Evolutionary conservation across 164 flowering plant genomes (phyloP).

Genomic region (Macadamia tetraphylla): DNA sequence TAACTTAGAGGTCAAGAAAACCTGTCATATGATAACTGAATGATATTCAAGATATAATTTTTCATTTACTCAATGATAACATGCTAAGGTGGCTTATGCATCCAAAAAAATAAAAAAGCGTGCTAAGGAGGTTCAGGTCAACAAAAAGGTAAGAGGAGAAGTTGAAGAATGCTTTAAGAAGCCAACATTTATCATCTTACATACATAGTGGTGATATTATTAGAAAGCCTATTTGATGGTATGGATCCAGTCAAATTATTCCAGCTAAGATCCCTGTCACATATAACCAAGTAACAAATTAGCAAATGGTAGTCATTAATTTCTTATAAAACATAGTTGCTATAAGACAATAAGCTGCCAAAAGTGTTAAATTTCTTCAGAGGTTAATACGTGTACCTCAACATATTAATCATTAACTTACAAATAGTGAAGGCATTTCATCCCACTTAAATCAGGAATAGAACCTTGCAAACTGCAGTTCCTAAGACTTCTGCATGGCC

Average conservation of each 20-base stretch:
- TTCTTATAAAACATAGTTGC: background rate
- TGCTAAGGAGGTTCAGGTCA: background rate
- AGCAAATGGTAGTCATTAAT: background rate
- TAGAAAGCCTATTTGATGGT: slow-evolving; percentile 52
- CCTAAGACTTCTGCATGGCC: slow-evolving; percentile 31
- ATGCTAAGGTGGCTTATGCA: background rate
- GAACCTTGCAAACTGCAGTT: slow-evolving; percentile 36
- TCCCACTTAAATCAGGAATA: slow-evolving; percentile 32
- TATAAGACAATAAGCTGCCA: background rate
- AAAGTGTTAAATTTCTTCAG: background rate
- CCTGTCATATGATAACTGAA: background rate
- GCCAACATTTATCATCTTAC: slow-evolving; percentile 7
- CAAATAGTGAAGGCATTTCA: slow-evolving; percentile 25
- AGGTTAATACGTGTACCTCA: background rate
- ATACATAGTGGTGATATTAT: slow-evolving; percentile 75
- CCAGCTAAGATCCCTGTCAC: slow-evolving; percentile 75
- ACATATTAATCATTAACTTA: slow-evolving; percentile 9
- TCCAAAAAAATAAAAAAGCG: too few relatives aligned
- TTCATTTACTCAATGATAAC: background rate
- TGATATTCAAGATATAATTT: background rate
- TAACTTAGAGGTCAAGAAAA: background rate
- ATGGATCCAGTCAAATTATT: slow-evolving; percentile 62
- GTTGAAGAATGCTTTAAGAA: background rate
- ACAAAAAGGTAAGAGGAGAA: background rate
- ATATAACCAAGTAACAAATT: background rate